Evolutionary conservation across 306 rosid species (phyloP).

Genomic region (Luffa aegyptiaca): DNA sequence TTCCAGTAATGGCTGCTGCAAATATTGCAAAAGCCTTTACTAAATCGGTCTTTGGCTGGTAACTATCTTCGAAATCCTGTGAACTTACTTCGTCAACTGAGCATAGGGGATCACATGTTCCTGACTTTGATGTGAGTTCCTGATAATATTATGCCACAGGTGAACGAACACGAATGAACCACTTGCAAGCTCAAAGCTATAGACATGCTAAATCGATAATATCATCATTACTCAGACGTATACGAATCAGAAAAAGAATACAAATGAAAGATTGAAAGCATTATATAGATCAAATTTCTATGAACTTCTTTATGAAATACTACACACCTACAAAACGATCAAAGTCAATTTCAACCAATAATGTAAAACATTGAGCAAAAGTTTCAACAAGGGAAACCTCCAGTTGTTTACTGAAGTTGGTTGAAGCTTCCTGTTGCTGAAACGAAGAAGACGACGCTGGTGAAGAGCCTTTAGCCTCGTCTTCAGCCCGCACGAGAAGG

Average conservation of each 20-base stretch:
- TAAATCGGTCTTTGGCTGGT: constrained; percentile 74
- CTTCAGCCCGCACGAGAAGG: constrained; percentile 64
- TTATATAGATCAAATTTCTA: not conserved
- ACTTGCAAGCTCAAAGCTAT: not conserved
- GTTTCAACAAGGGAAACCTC: constrained; percentile 37
- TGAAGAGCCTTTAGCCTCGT: constrained; percentile 35
- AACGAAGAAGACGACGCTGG: constrained; percentile 32
- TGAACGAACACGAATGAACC: constrained; percentile 9
- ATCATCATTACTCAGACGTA: not conserved
- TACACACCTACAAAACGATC: not conserved
- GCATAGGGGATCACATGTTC: constrained; percentile 71
- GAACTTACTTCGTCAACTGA: constrained; percentile 72
- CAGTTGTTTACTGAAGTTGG: constrained; percentile 28
- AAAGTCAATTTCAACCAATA: not conserved
- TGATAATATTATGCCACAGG: constrained; percentile 29
- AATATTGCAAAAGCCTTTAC: constrained; percentile 74
- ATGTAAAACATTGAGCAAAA: not conserved
- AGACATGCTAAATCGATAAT: not conserved
- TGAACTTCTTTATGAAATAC: not conserved
- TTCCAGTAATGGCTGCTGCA: constrained; percentile 58
- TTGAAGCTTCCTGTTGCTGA: constrained; percentile 34
- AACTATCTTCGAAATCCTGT: constrained; percentile 41
- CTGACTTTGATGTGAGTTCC: constrained; percentile 44
- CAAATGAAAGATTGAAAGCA: not conserved
- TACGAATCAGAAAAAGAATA: not conserved